Conservation (phyloP, 2,329 filamentous ascomycete genomes). For the Botrytis fragariae region DNA sequence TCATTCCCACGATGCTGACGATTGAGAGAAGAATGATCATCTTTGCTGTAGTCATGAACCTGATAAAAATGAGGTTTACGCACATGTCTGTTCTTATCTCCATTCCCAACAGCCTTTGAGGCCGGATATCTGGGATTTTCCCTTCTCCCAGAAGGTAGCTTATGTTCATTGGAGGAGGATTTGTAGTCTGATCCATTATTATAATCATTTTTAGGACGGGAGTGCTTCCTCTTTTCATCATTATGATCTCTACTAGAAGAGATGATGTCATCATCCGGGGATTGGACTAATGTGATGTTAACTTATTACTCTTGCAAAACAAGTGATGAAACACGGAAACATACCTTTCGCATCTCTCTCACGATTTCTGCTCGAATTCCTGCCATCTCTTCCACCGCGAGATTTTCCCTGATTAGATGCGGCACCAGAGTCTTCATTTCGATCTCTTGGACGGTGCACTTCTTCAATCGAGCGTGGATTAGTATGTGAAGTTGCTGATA, state of each 20-base stretch:
- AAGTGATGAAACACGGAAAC: not conserved
- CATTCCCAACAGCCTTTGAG: no score
- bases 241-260: not conserved
- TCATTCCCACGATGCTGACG: not conserved
- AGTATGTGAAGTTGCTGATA: not conserved
- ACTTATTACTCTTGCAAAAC: not conserved
- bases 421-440: not conserved
- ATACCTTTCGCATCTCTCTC: not conserved
- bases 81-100: not conserved
- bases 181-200: not conserved
- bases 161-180: not conserved
- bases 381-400: not conserved
- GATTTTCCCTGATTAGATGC: not conserved
- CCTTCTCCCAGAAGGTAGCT: no score
- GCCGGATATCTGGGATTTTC: not conserved
- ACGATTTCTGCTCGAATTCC: not conserved
- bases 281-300: not conserved
- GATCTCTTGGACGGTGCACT: not conserved
- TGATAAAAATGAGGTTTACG: not conserved
- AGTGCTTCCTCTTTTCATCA: not conserved
- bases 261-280: no score
- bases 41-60: not conserved
- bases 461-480: not conserved
- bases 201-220: rapidly evolving
- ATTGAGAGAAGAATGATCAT: not conserved